A percentile compares a stretch with the other conserved stretches of the same genome.
Evolutionary conservation across 1,284 basidiomycete species (phyloP).

Genomic region (Volvariella volvacea): DNA sequence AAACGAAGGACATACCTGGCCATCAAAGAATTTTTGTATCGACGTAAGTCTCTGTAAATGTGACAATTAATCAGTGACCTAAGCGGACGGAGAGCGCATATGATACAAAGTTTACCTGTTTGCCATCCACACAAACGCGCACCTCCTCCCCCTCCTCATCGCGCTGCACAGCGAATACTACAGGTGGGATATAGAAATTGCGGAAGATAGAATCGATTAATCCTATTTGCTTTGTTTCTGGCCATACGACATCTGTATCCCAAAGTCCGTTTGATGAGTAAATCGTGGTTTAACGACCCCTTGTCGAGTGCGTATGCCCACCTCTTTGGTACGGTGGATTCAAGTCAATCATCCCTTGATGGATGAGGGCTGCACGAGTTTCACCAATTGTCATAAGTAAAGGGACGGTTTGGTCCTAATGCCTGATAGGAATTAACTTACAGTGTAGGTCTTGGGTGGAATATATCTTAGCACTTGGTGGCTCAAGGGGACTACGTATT

Average conservation of each 20-base stretch:
- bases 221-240: conserved; percentile 57
- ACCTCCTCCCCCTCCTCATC: conserved; percentile 48
- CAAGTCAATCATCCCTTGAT: conserved; percentile 58
- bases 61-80: neutral
- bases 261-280: neutral
- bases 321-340: conserved; percentile 67
- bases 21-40: conserved; percentile 66
- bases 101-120: conserved; percentile 37
- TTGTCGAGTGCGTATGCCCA: conserved; percentile 16
- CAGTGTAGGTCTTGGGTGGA: conserved; percentile 47
- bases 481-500: conserved; percentile 36
- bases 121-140: conserved; percentile 70
- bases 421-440: no score
- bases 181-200: conserved; percentile 66
- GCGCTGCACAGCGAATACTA: conserved; percentile 57
- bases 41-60: conserved; percentile 49
- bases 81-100: neutral
- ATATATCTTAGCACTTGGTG: conserved; percentile 18
- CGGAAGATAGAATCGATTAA: conserved; percentile 74
- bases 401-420: no score
- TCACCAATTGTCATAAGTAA: no score
- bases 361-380: conserved; percentile 46
- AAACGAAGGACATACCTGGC: conserved; percentile 49
- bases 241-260: conserved; percentile 62
- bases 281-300: conserved; percentile 1